Base-by-base conservation (phyloP, 2,329 filamentous ascomycete species). In the Fusarium sambucinum region DNA sequence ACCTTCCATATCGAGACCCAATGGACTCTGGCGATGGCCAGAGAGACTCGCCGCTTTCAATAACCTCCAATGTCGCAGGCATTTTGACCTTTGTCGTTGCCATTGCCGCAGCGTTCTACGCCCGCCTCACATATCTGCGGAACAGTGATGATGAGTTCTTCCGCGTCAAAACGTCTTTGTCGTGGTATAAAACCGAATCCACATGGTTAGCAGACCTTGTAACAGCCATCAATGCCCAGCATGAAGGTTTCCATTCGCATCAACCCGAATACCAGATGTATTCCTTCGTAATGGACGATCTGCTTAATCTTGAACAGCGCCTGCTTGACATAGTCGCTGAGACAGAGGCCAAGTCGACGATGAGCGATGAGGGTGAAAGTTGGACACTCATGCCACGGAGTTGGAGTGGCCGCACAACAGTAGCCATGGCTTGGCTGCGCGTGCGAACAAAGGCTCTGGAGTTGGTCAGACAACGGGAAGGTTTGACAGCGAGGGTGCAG, bases 181-280 rank as follows among this genome's bases (percentile, higher is more conserved):
- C 77, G 10, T 84, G 82, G 82, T 85, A 80, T 72, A 85, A 84
- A 70, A 84, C 81, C 1, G 82, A 84, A 72, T 82, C 80, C 4
- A 74, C 77, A 8, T 85, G 80, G 79, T 77, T 85, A 16, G 72
- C 78, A 5, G 80, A 83, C 53, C 78, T 84, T 1, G 72, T 83
- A 32, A 72, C 72, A 19, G 76, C 75, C 21, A 71, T 76, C 46
- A 70, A 73, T 17, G 66, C 69, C 3, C 71, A 75, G 52, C 64
- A 74, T 7, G 66, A 75, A 19, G 52, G 69, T 16, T 71, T 72
- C 16, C 61, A 70, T 25, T 46, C 57, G 9, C 61, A 71, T 17
- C 75, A 75, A 46, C 75, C 77, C n/a, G 80, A 84, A 62, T 78
- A 80, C 54, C 78, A 84, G 53, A 84, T 84, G 81, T 84, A 82